Conservation (phyloP, 2,329 filamentous ascomycete genomes). For the Phaeosphaeria sp. region DNA sequence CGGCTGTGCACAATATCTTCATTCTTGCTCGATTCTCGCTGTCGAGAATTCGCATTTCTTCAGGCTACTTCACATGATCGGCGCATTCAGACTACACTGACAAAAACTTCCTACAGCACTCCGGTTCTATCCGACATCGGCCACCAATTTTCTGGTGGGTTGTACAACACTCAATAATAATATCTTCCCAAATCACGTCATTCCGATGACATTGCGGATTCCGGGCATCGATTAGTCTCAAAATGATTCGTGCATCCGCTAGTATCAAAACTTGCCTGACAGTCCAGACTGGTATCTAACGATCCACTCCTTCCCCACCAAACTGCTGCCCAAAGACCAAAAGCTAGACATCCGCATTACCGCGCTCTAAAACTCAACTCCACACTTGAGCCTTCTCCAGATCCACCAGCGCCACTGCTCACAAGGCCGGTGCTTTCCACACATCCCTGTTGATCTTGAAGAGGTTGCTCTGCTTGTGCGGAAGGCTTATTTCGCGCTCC, state of each 20-base stretch:
- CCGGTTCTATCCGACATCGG: slow-evolving; percentile 8
- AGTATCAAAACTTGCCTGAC: slow-evolving; percentile 8
- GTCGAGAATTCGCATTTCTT: not conserved
- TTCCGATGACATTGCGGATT: not conserved
- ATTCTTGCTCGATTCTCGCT: not conserved
- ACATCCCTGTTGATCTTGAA: slow-evolving; percentile 80
- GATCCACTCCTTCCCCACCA: slow-evolving; percentile 29
- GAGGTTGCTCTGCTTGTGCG: slow-evolving; percentile 90
- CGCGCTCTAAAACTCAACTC: slow-evolving; percentile 7
- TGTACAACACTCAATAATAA: not conserved
- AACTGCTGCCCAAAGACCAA: slow-evolving; percentile 18
- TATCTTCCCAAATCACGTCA: slow-evolving; percentile 2
- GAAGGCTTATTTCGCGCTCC: slow-evolving; percentile 83
- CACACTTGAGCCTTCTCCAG: slow-evolving; percentile 2
- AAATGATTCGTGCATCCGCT: slow-evolving; percentile 7
- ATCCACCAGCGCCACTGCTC: slow-evolving; percentile 6
- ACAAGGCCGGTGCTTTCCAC: slow-evolving; percentile 61
- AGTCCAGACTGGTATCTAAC: slow-evolving; percentile 11
- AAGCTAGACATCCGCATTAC: slow-evolving; percentile 11
- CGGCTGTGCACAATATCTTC: not conserved
- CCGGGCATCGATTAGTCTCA: too few relatives aligned
- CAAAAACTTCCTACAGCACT: not conserved
- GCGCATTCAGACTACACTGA: not conserved
- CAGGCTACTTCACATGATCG: too few relatives aligned
- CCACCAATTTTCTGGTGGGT: not conserved